Evolutionary conservation across 164 flowering plant genomes (phyloP).

Genomic region (Litsea cubeba): DNA sequence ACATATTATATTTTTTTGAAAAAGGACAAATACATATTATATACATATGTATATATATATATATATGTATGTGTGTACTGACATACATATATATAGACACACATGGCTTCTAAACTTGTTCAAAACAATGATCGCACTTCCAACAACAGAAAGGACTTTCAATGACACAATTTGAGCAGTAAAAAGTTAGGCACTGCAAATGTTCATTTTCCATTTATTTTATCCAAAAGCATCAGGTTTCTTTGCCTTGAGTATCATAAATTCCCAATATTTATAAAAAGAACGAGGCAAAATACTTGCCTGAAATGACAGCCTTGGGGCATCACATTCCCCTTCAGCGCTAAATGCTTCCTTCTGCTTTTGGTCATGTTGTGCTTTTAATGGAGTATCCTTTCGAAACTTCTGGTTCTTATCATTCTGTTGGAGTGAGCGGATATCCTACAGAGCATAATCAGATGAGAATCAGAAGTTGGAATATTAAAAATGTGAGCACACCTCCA

Average conservation of each 20-base stretch:
- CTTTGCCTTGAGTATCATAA: neutral
- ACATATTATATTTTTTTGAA: no score
- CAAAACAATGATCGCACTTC: no score
- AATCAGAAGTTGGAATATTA: neutral
- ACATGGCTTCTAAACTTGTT: no score
- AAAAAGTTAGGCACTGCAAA: no score
- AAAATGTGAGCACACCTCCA: neutral
- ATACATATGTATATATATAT: no score
- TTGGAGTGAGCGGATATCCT: constrained; percentile 7
- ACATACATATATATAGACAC: no score
- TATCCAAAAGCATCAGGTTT: neutral
- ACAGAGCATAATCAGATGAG: constrained; percentile 5
- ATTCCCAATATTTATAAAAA: neutral
- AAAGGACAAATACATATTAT: no score
- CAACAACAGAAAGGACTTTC: no score
- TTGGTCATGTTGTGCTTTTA: neutral
- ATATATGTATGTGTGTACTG: no score
- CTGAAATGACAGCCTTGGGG: constrained; percentile 17
- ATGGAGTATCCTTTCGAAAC: neutral
- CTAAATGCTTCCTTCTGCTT: neutral
- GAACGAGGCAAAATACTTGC: constrained; percentile 6
- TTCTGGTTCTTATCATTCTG: constrained; percentile 2
- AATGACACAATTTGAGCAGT: no score
- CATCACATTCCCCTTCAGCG: neutral
- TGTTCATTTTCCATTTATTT: no score